phyloP scores from a whole-genome alignment of 2,329 filamentous ascomycete species.

The Colletotrichum graminicola region DNA sequence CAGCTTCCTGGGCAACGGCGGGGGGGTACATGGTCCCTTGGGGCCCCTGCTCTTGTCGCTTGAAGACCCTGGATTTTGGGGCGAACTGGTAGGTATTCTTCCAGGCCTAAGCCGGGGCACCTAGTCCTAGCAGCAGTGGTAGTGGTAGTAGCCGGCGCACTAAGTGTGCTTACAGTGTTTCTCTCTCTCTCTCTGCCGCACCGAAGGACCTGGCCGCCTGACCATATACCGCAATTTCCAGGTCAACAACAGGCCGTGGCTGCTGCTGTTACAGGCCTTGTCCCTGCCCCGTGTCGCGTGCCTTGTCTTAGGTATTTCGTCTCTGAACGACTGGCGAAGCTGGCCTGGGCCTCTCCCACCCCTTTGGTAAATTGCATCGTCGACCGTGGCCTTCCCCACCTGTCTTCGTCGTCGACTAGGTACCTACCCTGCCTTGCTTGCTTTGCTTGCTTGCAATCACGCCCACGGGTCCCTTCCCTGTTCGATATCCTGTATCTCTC shows the following conservation, averaged over 20 bases:
- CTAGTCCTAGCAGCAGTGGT: too few relatives aligned
- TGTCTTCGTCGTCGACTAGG: not conserved
- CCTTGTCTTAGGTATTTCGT: too few relatives aligned
- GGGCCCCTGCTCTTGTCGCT: slow-evolving; percentile 1
- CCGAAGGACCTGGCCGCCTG: too few relatives aligned
- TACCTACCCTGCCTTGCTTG: too few relatives aligned
- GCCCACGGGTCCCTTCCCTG: slow-evolving; percentile 12
- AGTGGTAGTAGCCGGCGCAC: too few relatives aligned
- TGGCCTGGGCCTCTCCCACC: not conserved
- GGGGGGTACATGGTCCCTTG: not conserved
- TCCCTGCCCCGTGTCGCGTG: slow-evolving; percentile 5
- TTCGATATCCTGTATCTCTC: not conserved
- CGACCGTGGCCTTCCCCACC: not conserved
- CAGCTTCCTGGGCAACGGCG: slow-evolving; percentile 22
- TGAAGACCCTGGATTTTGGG: slow-evolving; percentile 33
- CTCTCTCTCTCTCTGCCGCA: too few relatives aligned
- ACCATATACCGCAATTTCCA: not conserved
- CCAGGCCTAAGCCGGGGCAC: not conserved
- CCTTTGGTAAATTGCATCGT: slow-evolving; percentile 15
- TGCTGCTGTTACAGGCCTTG: slow-evolving; percentile 3
- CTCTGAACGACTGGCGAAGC: not conserved
- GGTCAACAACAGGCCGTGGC: slow-evolving; percentile 13
- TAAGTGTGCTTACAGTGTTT: too few relatives aligned
- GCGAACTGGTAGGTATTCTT: slow-evolving; percentile 20
- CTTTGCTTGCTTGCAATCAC: slow-evolving; percentile 19